Percentiles rank a stretch among this genome's conserved stretches.
phyloP scores from a whole-genome alignment of 2,329 filamentous ascomycete genomes.

The Claviceps citrina region DNA sequence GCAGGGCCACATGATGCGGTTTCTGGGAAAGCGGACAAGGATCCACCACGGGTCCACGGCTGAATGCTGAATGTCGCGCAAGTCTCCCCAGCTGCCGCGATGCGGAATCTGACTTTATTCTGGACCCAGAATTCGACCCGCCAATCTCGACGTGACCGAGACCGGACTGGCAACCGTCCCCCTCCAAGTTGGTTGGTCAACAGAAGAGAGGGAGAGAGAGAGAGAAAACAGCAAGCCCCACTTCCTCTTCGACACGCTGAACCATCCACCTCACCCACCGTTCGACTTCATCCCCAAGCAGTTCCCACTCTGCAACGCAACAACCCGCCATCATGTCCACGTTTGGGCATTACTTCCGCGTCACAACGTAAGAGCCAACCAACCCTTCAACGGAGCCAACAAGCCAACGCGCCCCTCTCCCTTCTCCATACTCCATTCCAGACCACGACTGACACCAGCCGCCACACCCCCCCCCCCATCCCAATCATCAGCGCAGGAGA shows the following conservation, averaged over 20 bases:
- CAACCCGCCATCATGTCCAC: slow-evolving; percentile 52
- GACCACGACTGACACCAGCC: neutral
- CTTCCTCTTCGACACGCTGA: too few relatives aligned
- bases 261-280: too few relatives aligned
- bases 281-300: too few relatives aligned
- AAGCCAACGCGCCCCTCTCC: neutral
- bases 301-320: neutral
- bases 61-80: too few relatives aligned
- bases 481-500: slow-evolving; percentile 29
- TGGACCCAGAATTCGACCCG: neutral
- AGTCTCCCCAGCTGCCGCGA: too few relatives aligned
- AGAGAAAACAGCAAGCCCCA: neutral
- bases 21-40: too few relatives aligned
- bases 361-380: slow-evolving; percentile 51
- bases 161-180: neutral
- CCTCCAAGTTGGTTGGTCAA: neutral
- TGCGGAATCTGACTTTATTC: too few relatives aligned
- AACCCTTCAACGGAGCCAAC: neutral
- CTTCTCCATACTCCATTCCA: neutral
- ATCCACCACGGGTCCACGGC: too few relatives aligned
- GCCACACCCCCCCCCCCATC: too few relatives aligned
- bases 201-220: neutral
- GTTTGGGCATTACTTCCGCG: slow-evolving; percentile 67
- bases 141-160: neutral
- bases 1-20: too few relatives aligned